Evolutionary conservation across 257 asterid species (phyloP), one percentile per base, ranked within the genome.

Genomic region (Solanum sitiens): DNA sequence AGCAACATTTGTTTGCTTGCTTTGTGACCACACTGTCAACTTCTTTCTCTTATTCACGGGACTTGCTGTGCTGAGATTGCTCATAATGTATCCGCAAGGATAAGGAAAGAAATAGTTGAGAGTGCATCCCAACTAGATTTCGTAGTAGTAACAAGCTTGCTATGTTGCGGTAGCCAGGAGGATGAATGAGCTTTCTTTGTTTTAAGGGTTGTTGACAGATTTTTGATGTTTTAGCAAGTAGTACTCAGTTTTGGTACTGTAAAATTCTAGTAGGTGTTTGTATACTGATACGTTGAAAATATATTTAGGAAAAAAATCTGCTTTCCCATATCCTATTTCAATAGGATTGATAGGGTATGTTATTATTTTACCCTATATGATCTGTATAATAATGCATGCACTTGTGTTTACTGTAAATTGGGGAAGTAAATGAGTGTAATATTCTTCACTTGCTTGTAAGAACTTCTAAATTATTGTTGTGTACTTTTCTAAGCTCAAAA

Each of bases 91-190:
- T 94, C 97, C 3, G 92, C 97, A 0, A 94, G 84, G 56, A 94
- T 90, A 93, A 91, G 98, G 88, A 93, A 94, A 45, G 97, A 93
- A 2, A 93, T 94, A 2, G 96, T 92, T 0, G 96, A 93, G 89
- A 91, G 95, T 27, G 96, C 92, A 11, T 87, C 95, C 40, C 95
- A 93, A 91, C 93, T 93, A 21, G 98, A 94, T 89, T 90, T 95
- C 56, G 95, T 91, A 16, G 95, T 91, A 16, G 95, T 93, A 37
- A 93, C 95, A 94, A 90, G 93, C 95, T 95, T 88, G 98, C 98
- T 80, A 89, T 95, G 86, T 83, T 93, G 89, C 93, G 92, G 92
- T 74, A 91, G 95, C 91, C 98, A 93, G 87, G 98, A 94, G 83
- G 95, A 94, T 63, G 98, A 95, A 92, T 94, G 88, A 92, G 91